Evolutionary conservation across 768 basidiomycete species (phyloP).

Genomic region (Dictyophora rubrovolvata): DNA sequence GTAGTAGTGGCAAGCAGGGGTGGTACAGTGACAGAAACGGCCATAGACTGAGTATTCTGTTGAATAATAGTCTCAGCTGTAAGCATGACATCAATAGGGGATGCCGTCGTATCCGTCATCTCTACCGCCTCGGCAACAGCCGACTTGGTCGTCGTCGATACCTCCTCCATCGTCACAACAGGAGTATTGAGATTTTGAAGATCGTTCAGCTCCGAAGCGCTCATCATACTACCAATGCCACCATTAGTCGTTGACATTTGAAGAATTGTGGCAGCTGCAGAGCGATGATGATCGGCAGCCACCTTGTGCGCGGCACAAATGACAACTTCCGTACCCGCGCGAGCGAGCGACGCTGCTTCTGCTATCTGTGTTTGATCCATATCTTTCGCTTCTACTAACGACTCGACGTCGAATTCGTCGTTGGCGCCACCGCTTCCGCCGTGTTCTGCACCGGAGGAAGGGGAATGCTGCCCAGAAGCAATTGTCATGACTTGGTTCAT

Average conservation of each 20-base stretch:
- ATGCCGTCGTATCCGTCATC: conserved; percentile 59
- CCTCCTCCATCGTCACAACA: conserved; percentile 46
- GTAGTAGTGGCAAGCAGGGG: conserved; percentile 13
- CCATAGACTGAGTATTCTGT: conserved; percentile 25
- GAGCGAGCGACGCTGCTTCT: conserved; percentile 34
- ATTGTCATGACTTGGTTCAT: conserved; percentile 57
- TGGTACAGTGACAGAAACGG: conserved; percentile 15
- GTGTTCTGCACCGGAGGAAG: conserved; percentile 31
- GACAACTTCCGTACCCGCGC: conserved; percentile 74
- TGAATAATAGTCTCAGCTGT: conserved; percentile 49
- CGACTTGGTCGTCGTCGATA: conserved; percentile 54
- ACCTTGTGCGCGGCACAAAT: conserved; percentile 62
- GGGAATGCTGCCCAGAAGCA: conserved; percentile 31
- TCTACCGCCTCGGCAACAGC: conserved; percentile 80
- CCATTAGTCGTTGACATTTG: conserved; percentile 24
- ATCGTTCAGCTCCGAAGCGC: conserved; percentile 14
- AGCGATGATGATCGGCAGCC: conserved; percentile 32
- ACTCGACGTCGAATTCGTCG: neutral
- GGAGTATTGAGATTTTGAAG: conserved; percentile 12
- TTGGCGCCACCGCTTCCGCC: neutral
- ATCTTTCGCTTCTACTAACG: neutral
- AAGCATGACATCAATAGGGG: conserved; percentile 73
- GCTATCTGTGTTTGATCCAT: neutral
- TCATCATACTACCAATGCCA: conserved; percentile 22
- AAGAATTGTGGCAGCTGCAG: conserved; percentile 22